These are phyloP conservation scores for Talaromyces sp. DNA, from an alignment of 2,329 filamentous ascomycete species.

Conservation along the genomic window DNA sequence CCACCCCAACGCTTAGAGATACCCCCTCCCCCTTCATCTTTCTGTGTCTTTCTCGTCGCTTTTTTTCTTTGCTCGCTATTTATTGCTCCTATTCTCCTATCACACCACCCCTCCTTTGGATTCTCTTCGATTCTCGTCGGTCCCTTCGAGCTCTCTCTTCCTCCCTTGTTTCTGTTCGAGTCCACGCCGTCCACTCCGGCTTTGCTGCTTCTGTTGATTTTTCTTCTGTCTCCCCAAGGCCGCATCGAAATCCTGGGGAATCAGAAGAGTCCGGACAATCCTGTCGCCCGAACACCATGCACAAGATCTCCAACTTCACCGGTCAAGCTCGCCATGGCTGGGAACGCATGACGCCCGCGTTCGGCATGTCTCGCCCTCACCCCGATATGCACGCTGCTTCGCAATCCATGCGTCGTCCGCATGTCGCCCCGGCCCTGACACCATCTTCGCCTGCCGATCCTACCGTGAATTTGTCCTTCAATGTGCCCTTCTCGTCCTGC, in stretches of 20 bases:
- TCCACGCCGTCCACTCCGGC: slow-evolving; percentile 1
- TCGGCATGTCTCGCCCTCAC: slow-evolving; percentile 58
- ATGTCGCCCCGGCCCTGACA: slow-evolving; percentile 49
- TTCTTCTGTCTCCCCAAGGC: slow-evolving; percentile 25
- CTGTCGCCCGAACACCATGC: slow-evolving; percentile 45
- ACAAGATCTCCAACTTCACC: slow-evolving; percentile 65
- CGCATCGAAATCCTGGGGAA: slow-evolving; percentile 24
- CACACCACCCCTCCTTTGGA: slow-evolving; percentile 5
- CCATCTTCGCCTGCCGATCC: slow-evolving; percentile 68
- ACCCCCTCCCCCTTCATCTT: slow-evolving; percentile 13
- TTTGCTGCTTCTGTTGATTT: slow-evolving; percentile 11
- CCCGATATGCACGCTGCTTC: slow-evolving; percentile 47
- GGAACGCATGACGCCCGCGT: slow-evolving; percentile 63
- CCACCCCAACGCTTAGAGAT: not conserved
- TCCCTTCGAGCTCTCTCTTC: slow-evolving; percentile 17
- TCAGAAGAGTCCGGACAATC: slow-evolving; percentile 22
- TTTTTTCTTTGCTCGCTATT: slow-evolving; percentile 19
- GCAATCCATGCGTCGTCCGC: slow-evolving; percentile 52
- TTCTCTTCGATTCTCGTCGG: slow-evolving; percentile 19
- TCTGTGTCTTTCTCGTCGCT: slow-evolving; percentile 21
- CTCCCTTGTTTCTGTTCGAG: slow-evolving; percentile 2
- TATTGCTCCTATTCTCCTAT: slow-evolving; percentile 7
- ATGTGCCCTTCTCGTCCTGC: slow-evolving; percentile 90
- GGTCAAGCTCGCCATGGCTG: slow-evolving; percentile 62
- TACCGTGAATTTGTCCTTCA: slow-evolving; percentile 90